A percentile compares a stretch with the other conserved stretches of the same genome.
phyloP scores from a whole-genome alignment of 495 filamentous ascomycete genomes.

The Penicillium pulvis region DNA sequence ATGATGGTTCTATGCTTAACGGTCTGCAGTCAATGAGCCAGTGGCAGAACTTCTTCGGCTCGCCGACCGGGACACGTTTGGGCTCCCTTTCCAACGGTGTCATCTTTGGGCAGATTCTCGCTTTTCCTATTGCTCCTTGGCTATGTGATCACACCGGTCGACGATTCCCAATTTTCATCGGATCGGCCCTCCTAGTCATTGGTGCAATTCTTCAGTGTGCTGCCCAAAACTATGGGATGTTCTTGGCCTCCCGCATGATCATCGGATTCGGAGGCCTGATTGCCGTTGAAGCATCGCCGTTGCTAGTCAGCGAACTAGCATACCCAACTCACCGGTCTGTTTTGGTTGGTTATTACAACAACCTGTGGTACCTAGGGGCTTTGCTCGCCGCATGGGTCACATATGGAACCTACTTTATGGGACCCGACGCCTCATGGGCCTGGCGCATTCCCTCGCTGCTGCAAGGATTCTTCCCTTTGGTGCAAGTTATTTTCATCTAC shows the following conservation, averaged over 20 bases:
- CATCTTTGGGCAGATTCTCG: not conserved
- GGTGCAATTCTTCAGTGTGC: conserved; percentile 13
- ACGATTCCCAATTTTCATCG: conserved; percentile 21
- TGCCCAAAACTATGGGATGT: conserved; percentile 27
- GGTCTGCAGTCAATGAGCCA: conserved; percentile 28
- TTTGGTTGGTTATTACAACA: conserved; percentile 20
- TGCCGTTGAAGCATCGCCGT: conserved; percentile 23
- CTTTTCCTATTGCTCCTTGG: not conserved
- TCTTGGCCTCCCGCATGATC: conserved; percentile 25
- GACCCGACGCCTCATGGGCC: conserved; percentile 37
- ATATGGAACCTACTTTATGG: conserved; percentile 18
- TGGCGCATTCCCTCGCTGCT: conserved; percentile 47
- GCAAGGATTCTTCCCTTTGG: conserved; percentile 34
- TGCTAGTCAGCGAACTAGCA: conserved; percentile 14
- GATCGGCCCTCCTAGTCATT: conserved; percentile 25
- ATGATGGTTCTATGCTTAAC: conserved; percentile 35
- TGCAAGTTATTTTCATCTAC: conserved; percentile 43
- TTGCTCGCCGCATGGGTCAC: conserved; percentile 24
- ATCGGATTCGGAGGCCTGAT: conserved; percentile 31
- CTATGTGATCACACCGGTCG: conserved; percentile 19
- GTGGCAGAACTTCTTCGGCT: conserved; percentile 25
- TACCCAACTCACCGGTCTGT: conserved; percentile 31
- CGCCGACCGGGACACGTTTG: not conserved
- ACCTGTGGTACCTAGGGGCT: conserved; percentile 23
- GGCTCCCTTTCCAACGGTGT: not conserved